Evolutionary conservation across 352 stramenopile genomes (phyloP).

Genomic region (Pythium pectinolyticum): DNA sequence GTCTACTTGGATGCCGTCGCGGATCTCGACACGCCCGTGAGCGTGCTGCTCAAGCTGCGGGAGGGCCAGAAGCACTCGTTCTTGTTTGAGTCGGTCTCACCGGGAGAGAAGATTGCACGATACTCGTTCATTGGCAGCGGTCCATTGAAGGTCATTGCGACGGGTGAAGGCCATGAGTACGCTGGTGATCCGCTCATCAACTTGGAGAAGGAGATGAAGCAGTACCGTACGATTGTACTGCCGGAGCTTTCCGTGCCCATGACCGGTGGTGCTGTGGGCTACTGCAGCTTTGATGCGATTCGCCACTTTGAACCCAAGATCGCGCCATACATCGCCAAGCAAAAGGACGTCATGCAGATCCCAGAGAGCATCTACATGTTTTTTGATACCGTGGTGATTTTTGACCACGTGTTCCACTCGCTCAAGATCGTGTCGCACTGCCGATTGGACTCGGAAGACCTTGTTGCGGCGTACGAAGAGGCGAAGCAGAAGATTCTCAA

Average conservation of each 20-base stretch:
- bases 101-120: conserved; percentile 84
- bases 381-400: conserved; percentile 88
- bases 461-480: conserved; percentile 66
- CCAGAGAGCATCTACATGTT: conserved; percentile 92
- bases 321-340: conserved; percentile 68
- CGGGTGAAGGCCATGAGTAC: conserved; percentile 56
- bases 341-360: conserved; percentile 78
- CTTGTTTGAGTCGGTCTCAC: conserved; percentile 83
- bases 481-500: conserved; percentile 73
- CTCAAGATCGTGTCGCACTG: conserved; percentile 88
- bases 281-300: conserved; percentile 88
- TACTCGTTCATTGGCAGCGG: conserved; percentile 89
- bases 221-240: conserved; percentile 64
- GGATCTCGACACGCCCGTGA: conserved; percentile 88
- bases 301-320: conserved; percentile 88
- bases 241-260: conserved; percentile 81
- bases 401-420: conserved; percentile 90
- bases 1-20: conserved; percentile 84
- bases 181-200: conserved; percentile 73
- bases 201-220: conserved; percentile 80
- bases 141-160: conserved; percentile 74
- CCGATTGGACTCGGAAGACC: conserved; percentile 63
- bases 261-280: conserved; percentile 85
- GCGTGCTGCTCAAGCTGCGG: conserved; percentile 85
- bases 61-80: conserved; percentile 80